These are phyloP conservation scores for Agrocybe chaxingu DNA, from an alignment of 768 basidiomycete species.

Conservation along the genomic window DNA sequence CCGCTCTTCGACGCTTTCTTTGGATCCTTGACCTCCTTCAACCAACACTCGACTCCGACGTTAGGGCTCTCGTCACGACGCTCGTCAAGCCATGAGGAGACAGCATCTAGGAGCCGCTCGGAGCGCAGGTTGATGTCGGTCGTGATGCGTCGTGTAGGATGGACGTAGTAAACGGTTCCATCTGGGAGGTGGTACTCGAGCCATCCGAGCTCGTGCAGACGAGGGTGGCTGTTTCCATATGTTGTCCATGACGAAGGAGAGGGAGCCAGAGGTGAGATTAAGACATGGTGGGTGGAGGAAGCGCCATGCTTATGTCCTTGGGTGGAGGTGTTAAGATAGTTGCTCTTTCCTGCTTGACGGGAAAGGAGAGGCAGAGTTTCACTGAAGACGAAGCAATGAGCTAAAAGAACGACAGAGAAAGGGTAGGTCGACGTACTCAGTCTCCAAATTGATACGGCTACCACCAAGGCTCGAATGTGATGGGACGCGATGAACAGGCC, in stretches of 20 bases:
- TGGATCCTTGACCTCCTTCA: conserved; percentile 34
- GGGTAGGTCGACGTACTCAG: conserved; percentile 23
- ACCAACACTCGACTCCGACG: conserved; percentile 58
- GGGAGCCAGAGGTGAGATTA: conserved; percentile 12
- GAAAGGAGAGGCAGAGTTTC: conserved; percentile 19
- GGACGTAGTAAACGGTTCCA: conserved; percentile 65
- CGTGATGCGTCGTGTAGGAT: conserved; percentile 56
- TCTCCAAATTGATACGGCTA: conserved; percentile 15
- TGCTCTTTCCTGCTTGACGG: conserved; percentile 9
- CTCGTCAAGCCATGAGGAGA: conserved; percentile 47
- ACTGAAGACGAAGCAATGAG: conserved; percentile 14
- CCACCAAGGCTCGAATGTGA: conserved; percentile 19
- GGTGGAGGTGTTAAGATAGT: conserved; percentile 1
- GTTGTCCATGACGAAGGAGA: conserved; percentile 18
- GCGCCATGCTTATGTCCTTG: conserved; percentile 2
- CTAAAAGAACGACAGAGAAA: neutral
- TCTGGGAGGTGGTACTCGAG: conserved; percentile 75
- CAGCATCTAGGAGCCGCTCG: conserved; percentile 43
- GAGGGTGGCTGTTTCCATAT: conserved; percentile 18
- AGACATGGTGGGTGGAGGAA: conserved; percentile 6
- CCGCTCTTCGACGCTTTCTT: conserved; percentile 2
- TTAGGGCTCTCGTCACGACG: conserved; percentile 20
- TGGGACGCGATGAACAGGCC: conserved; percentile 18
- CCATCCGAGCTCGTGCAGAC: conserved; percentile 65
- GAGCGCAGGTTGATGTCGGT: conserved; percentile 69